Conservation (phyloP, 106 monocot genomes). For the Hemerocallis citrina region DNA sequence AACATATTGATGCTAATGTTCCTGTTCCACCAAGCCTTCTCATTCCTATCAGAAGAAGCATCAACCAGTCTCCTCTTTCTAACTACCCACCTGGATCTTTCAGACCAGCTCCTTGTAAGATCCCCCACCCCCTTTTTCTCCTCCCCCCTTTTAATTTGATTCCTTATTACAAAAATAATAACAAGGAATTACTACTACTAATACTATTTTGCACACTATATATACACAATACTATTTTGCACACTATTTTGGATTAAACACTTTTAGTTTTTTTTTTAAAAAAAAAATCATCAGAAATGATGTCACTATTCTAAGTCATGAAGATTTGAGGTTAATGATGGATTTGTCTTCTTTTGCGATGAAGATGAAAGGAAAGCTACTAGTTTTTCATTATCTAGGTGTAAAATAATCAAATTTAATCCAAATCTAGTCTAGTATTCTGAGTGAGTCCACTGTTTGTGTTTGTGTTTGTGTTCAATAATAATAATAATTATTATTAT, state of each 20-base stretch:
- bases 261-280: background rate
- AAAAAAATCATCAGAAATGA: background rate
- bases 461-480: background rate
- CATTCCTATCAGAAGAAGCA: conserved; percentile 21
- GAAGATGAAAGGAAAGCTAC: background rate
- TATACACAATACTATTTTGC: no score
- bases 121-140: background rate
- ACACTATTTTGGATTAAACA: background rate
- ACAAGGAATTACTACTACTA: no score
- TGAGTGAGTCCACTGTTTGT: background rate
- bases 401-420: background rate
- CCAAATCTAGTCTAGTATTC: background rate
- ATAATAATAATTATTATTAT: background rate
- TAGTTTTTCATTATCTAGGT: background rate
- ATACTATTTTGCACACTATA: no score
- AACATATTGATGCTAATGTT: conserved; percentile 56
- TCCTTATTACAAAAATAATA: background rate
- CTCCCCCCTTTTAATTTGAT: background rate
- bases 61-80: conserved; percentile 27
- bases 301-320: background rate
- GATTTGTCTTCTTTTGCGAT: background rate
- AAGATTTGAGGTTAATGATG: background rate
- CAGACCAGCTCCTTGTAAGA: conserved; percentile 40
- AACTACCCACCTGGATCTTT: conserved; percentile 20
- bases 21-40: conserved; percentile 59